Evolutionary conservation across 352 stramenopile genomes (phyloP).

Genomic region (Globisporangium nodosum): DNA sequence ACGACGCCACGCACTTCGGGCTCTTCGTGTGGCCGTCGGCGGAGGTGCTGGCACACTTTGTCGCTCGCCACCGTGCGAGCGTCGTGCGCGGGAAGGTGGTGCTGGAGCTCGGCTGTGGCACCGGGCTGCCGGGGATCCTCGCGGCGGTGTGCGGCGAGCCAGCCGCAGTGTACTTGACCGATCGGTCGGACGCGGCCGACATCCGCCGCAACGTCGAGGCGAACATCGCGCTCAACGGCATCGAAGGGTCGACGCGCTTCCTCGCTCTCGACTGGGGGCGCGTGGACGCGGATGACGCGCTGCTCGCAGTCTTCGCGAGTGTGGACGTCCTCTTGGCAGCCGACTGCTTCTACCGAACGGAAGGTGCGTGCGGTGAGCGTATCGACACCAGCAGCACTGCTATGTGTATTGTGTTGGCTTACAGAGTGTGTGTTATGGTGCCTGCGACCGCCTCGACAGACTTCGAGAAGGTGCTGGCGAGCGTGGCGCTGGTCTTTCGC

Average conservation of each 20-base stretch:
- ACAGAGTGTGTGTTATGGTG: neutral
- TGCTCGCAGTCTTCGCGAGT: conserved; percentile 20
- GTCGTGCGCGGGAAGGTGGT: conserved; percentile 35
- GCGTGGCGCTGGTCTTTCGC: conserved; percentile 54
- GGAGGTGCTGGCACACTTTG: conserved; percentile 40
- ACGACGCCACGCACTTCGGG: conserved; percentile 33
- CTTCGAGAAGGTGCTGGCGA: conserved; percentile 69
- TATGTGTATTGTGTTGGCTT: neutral
- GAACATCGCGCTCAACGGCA: conserved; percentile 47
- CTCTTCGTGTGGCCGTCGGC: conserved; percentile 68
- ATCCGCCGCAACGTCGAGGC: conserved; percentile 42
- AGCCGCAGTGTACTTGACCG: conserved; percentile 40
- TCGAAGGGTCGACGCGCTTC: conserved; percentile 28
- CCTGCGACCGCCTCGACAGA: conserved; percentile 18
- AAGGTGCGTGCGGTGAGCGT: conserved; percentile 22
- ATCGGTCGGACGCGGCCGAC: conserved; percentile 39
- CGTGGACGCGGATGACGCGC: conserved; percentile 22
- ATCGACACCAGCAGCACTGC: neutral
- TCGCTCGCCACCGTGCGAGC: conserved; percentile 24
- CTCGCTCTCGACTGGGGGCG: conserved; percentile 46
- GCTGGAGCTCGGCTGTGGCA: conserved; percentile 64
- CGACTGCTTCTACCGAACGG: conserved; percentile 66
- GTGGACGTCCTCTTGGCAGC: conserved; percentile 53
- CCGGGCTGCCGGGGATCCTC: conserved; percentile 57
- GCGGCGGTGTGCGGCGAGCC: conserved; percentile 30